Conservation (phyloP, 257 asterid species). For the Petunia secreta region DNA sequence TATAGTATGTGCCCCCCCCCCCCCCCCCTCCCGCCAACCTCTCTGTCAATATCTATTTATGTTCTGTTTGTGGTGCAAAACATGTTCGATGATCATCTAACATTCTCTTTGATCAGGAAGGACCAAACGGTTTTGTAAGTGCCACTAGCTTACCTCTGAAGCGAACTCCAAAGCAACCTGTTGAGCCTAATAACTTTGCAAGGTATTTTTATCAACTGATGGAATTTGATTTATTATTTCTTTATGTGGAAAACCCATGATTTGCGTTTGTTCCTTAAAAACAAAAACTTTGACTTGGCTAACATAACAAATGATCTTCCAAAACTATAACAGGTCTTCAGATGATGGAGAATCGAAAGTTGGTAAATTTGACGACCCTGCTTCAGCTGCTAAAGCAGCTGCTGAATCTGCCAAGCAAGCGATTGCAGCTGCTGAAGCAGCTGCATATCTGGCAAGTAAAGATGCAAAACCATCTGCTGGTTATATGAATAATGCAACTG, state of each 20-base stretch:
- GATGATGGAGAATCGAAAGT: constrained; percentile 48
- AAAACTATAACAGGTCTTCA: constrained; percentile 27
- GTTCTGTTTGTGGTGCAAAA: background rate
- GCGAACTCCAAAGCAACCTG: constrained; percentile 47
- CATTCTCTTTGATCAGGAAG: constrained; percentile 56
- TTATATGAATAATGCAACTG: constrained; percentile 23
- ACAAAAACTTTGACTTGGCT: constrained; percentile 17
- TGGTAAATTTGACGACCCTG: constrained; percentile 54
- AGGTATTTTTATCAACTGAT: constrained; percentile 50
- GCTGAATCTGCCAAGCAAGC: constrained; percentile 76
- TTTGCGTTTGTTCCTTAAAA: background rate
- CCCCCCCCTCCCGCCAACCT: background rate
- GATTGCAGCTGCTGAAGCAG: constrained; percentile 91
- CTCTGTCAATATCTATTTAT: background rate
- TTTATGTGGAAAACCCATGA: background rate
- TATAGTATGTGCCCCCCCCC: constrained; percentile 44
- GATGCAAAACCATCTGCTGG: constrained; percentile 45
- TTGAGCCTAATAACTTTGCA: constrained; percentile 45
- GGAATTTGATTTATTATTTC: background rate
- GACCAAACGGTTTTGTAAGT: constrained; percentile 69
- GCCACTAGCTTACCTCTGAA: constrained; percentile 75
- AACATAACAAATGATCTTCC: background rate
- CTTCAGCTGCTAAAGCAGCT: constrained; percentile 88
- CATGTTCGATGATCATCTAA: background rate
- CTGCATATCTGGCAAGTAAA: constrained; percentile 60